Percentiles rank a stretch among this genome's conserved stretches.
Evolutionary conservation across 345 rosid species (phyloP).

Genomic region (Cardamine chenopodiifolia): DNA sequence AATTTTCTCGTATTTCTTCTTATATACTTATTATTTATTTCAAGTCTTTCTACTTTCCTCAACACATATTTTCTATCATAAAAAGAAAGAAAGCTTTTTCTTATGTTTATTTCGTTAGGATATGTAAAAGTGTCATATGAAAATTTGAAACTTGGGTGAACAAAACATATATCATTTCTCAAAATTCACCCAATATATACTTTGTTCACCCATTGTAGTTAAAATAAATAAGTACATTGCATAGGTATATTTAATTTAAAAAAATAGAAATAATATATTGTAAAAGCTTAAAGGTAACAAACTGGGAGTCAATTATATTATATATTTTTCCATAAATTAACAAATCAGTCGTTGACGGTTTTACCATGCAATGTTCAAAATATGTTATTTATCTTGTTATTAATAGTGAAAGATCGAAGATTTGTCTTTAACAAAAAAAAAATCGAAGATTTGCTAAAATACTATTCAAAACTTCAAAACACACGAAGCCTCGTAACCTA

Average conservation of each 20-base stretch:
- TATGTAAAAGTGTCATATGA: background rate
- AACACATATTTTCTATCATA: background rate
- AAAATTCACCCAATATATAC: too few species aligned
- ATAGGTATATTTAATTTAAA: too few species aligned
- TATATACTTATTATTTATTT: background rate
- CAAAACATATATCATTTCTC: too few species aligned
- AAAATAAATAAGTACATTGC: too few species aligned
- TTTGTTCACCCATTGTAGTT: too few species aligned
- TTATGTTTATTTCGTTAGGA: background rate
- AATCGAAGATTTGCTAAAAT: background rate
- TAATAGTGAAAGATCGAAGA: conserved; percentile 11
- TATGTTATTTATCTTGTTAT: background rate
- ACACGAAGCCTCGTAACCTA: conserved; percentile 19
- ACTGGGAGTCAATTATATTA: background rate
- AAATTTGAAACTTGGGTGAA: background rate
- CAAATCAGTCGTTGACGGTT: conserved; percentile 12
- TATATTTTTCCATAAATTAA: background rate
- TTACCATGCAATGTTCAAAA: background rate
- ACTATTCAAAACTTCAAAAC: conserved; percentile 24
- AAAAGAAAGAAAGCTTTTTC: too few species aligned
- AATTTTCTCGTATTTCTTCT: background rate
- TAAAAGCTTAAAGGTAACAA: background rate
- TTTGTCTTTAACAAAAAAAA: background rate
- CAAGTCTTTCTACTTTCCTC: background rate
- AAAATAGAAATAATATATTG: background rate